phyloP scores from a whole-genome alignment of 495 filamentous ascomycete species.

The Xylaria bambusicola region DNA sequence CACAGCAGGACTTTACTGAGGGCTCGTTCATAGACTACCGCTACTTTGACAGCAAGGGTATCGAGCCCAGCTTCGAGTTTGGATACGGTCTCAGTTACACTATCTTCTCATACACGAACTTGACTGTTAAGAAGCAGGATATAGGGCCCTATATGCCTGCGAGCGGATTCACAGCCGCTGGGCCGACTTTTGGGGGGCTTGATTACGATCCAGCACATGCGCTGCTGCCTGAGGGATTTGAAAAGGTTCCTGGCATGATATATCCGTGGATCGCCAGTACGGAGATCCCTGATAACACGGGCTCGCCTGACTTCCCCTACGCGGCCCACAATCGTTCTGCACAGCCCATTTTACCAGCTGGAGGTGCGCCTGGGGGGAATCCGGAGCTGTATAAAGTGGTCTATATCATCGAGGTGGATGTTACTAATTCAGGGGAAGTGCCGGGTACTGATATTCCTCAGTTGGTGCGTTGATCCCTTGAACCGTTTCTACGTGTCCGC shows the following conservation, averaged over 20 bases:
- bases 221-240: conserved; percentile 38
- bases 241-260: conserved; percentile 41
- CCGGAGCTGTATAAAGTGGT: conserved; percentile 52
- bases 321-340: conserved; percentile 64
- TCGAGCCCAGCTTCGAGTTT: conserved; percentile 51
- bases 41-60: conserved; percentile 48
- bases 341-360: conserved; percentile 64
- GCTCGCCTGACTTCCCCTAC: conserved; percentile 55
- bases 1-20: conserved; percentile 47
- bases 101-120: conserved; percentile 39
- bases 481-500: background rate
- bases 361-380: conserved; percentile 81
- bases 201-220: conserved; percentile 33
- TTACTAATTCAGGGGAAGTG: conserved; percentile 56
- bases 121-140: conserved; percentile 23
- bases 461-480: conserved; percentile 46
- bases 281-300: conserved; percentile 29
- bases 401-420: conserved; percentile 44
- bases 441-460: conserved; percentile 61
- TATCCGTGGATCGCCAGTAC: conserved; percentile 40
- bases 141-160: conserved; percentile 23
- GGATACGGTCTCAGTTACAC: conserved; percentile 55
- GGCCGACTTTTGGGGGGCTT: conserved; percentile 35
- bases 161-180: conserved; percentile 29
- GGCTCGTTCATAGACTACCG: conserved; percentile 57